These are phyloP conservation scores for Yarrowia yakushimensis DNA, from an alignment of 805 yeast species.

Conservation along the genomic window DNA sequence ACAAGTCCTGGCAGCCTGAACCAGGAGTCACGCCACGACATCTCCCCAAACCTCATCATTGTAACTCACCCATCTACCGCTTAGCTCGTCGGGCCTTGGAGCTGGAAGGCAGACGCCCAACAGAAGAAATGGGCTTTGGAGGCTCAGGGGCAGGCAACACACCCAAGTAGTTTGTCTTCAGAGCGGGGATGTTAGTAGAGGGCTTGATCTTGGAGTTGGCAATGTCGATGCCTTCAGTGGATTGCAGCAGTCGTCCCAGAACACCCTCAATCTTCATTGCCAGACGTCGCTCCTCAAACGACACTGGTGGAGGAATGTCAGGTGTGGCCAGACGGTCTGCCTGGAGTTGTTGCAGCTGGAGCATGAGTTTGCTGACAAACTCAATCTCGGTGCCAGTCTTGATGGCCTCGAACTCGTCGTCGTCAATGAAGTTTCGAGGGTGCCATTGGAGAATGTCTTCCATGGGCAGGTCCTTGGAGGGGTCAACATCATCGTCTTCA, in stretches of 20 bases:
- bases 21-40: slow-evolving; percentile 2
- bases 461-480: slow-evolving; percentile 25
- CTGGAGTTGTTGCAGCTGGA: slow-evolving; percentile 51
- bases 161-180: slow-evolving; percentile 72
- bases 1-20: slow-evolving; percentile 21
- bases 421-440: slow-evolving; percentile 47
- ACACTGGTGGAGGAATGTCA: slow-evolving; percentile 29
- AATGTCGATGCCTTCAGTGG: slow-evolving; percentile 1
- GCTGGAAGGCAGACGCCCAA: slow-evolving; percentile 1
- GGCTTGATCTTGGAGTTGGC: slow-evolving; percentile 26
- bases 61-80: neutral
- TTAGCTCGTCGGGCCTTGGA: slow-evolving; percentile 3
- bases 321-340: slow-evolving; percentile 42
- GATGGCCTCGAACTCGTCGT: slow-evolving; percentile 51
- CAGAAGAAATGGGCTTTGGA: slow-evolving; percentile 26
- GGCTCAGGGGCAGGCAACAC: slow-evolving; percentile 54
- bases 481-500: neutral
- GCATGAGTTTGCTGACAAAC: slow-evolving; percentile 45
- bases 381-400: slow-evolving; percentile 43
- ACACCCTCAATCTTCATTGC: slow-evolving; percentile 39
- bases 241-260: slow-evolving; percentile 44
- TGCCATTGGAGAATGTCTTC: slow-evolving; percentile 48
- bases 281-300: slow-evolving; percentile 36
- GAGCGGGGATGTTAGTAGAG: slow-evolving; percentile 54
- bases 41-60: neutral